Percentiles rank a stretch among this genome's conserved stretches.
phyloP scores from a whole-genome alignment of 805 yeast genomes.

The Cyberlindnera petersonii region DNA sequence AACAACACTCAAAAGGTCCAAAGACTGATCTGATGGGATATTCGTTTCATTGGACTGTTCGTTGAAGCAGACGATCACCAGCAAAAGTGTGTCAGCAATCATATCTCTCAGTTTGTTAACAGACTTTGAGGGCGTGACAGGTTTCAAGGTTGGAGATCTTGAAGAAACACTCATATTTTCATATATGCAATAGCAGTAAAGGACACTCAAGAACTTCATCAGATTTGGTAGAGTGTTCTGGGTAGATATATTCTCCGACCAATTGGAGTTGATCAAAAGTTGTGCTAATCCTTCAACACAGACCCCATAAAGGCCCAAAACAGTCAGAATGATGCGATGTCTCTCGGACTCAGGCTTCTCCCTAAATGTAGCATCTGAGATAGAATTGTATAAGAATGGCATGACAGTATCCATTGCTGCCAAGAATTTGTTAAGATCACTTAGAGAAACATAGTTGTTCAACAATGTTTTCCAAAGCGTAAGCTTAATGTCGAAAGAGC shows the following conservation, averaged over 20 bases:
- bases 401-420: slow-evolving; percentile 52
- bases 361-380: slow-evolving; percentile 24
- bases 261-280: slow-evolving; percentile 29
- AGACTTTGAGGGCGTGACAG: slow-evolving; percentile 24
- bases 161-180: slow-evolving; percentile 9
- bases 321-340: slow-evolving; percentile 40
- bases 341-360: slow-evolving; percentile 32
- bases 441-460: slow-evolving; percentile 42
- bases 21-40: slow-evolving; percentile 22
- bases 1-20: slow-evolving; percentile 49
- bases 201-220: slow-evolving; percentile 35
- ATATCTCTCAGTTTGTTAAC: slow-evolving; percentile 35
- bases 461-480: slow-evolving; percentile 74
- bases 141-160: slow-evolving; percentile 31
- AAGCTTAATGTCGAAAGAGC: slow-evolving; percentile 63
- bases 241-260: slow-evolving; percentile 29
- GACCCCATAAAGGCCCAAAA: slow-evolving; percentile 52
- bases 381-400: slow-evolving; percentile 36
- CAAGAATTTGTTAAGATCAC: slow-evolving; percentile 35
- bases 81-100: slow-evolving; percentile 35
- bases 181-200: slow-evolving; percentile 41
- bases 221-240: slow-evolving; percentile 22
- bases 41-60: too few species aligned
- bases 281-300: slow-evolving; percentile 38
- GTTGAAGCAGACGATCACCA: slow-evolving; percentile 40